A percentile compares a stretch with the other conserved stretches of the same genome.
These are phyloP conservation scores for Nicotiana obtusifolia DNA, from an alignment of 257 asterid species.

Conservation along the genomic window DNA sequence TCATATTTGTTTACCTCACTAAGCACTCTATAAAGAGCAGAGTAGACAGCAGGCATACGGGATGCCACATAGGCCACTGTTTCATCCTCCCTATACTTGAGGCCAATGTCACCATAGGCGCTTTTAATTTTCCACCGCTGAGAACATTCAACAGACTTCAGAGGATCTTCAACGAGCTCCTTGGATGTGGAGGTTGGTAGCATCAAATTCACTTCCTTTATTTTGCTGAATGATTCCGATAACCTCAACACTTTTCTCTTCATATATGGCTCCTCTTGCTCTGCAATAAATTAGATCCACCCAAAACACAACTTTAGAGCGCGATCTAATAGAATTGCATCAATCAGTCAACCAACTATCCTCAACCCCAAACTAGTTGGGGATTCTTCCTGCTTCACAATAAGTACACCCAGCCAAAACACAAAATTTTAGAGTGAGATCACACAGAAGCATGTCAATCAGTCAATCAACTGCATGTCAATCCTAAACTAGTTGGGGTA, in stretches of 20 bases:
- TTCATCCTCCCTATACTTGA: conserved; percentile 71
- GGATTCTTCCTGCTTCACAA: too few species aligned
- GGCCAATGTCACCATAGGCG: conserved; percentile 74
- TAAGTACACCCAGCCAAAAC: too few species aligned
- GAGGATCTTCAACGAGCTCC: conserved; percentile 80
- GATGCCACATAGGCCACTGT: conserved; percentile 85
- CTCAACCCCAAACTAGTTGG: too few species aligned
- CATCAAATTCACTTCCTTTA: conserved; percentile 71
- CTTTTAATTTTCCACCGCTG: conserved; percentile 77
- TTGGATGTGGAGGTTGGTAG: conserved; percentile 71
- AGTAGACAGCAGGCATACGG: conserved; percentile 95
- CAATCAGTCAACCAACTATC: neutral
- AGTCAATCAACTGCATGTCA: too few species aligned
- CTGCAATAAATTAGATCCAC: conserved; percentile 24
- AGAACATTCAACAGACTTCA: conserved; percentile 58
- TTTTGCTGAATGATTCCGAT: conserved; percentile 57
- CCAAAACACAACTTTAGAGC: neutral
- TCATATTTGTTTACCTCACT: conserved; percentile 55
- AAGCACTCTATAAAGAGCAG: conserved; percentile 76
- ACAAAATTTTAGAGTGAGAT: too few species aligned
- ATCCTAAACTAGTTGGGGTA: too few species aligned
- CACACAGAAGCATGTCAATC: too few species aligned
- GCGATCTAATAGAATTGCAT: neutral
- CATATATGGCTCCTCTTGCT: conserved; percentile 75
- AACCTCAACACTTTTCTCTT: conserved; percentile 76